phyloP scores from a whole-genome alignment of 2,329 filamentous ascomycete species.

The Aspergillus carbonarius region DNA sequence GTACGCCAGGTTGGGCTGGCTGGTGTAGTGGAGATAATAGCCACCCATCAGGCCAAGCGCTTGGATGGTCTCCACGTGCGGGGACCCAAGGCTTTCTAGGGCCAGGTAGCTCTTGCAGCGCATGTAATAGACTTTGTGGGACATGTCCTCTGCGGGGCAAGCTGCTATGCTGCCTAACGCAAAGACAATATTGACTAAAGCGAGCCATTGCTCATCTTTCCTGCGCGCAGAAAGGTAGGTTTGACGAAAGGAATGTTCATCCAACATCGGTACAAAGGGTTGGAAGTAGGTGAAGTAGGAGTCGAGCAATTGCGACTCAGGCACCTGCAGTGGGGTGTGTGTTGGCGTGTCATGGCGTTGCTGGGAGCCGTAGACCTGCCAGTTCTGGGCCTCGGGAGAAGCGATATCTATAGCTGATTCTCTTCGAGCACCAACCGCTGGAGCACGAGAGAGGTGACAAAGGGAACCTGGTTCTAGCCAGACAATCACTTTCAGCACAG shows the following conservation, averaged over 20 bases:
- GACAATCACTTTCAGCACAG: conserved; percentile 69
- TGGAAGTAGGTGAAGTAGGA: conserved; percentile 76
- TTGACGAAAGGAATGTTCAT: conserved; percentile 68
- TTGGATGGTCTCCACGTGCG: conserved; percentile 71
- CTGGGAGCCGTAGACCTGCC: conserved; percentile 24
- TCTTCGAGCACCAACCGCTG: conserved; percentile 19
- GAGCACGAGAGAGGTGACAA: conserved; percentile 47
- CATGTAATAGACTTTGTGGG: conserved; percentile 69
- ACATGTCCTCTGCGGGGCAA: conserved; percentile 61
- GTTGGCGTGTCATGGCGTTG: conserved; percentile 45
- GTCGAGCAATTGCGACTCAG: conserved; percentile 68
- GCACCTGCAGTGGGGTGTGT: conserved; percentile 56
- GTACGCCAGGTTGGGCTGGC: conserved; percentile 74
- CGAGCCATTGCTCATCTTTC: conserved; percentile 68
- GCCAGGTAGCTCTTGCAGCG: conserved; percentile 65
- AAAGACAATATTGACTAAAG: conserved; percentile 73
- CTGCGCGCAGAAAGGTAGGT: conserved; percentile 63
- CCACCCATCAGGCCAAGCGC: conserved; percentile 70
- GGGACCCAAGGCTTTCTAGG: conserved; percentile 67
- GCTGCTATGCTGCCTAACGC: conserved; percentile 71
- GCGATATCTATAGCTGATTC: conserved; percentile 22
- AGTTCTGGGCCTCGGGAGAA: conserved; percentile 18
- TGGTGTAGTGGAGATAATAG: conserved; percentile 76
- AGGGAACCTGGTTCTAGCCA: conserved; percentile 54
- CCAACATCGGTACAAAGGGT: conserved; percentile 70